These are phyloP conservation scores for Coprinellus micaceus DNA, from an alignment of 768 basidiomycete species.

Conservation along the genomic window DNA sequence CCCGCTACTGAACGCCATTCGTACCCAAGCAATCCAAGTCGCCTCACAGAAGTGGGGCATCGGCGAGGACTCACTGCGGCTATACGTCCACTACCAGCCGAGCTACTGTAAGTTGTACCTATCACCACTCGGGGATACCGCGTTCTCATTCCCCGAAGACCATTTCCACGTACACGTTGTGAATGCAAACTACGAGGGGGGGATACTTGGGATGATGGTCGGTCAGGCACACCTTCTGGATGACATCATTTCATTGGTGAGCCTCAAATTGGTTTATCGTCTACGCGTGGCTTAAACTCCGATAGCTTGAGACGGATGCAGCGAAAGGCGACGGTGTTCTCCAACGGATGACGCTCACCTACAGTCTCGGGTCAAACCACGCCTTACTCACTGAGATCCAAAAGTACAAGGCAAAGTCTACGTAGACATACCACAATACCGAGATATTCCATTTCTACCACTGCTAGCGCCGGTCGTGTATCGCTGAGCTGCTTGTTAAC, in stretches of 20 bases:
- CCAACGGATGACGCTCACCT: conserved; percentile 73
- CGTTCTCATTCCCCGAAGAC: conserved; percentile 41
- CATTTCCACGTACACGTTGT: conserved; percentile 95
- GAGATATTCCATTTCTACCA: no score
- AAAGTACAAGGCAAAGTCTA: not conserved
- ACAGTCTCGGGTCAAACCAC: conserved; percentile 80
- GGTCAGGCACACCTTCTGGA: conserved; percentile 94
- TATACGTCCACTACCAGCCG: conserved; percentile 94
- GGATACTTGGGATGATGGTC: conserved; percentile 68
- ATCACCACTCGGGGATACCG: not conserved
- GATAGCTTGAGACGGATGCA: conserved; percentile 56
- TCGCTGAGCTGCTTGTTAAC: no score
- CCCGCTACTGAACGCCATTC: conserved; percentile 62
- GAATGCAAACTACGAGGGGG: conserved; percentile 60
- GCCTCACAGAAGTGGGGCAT: conserved; percentile 68
- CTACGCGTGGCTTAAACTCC: no score
- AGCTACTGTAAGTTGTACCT: conserved; percentile 73
- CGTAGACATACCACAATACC: no score
- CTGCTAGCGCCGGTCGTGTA: no score
- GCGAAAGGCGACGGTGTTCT: conserved; percentile 50
- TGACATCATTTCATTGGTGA: conserved; percentile 82
- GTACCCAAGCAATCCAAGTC: conserved; percentile 46
- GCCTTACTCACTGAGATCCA: conserved; percentile 34
- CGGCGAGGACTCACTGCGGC: conserved; percentile 54
- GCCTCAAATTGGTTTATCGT: conserved; percentile 11